Percentiles rank a stretch among this genome's conserved stretches.
phyloP scores from a whole-genome alignment of 306 rosid species.

The Lathyrus aphaca region DNA sequence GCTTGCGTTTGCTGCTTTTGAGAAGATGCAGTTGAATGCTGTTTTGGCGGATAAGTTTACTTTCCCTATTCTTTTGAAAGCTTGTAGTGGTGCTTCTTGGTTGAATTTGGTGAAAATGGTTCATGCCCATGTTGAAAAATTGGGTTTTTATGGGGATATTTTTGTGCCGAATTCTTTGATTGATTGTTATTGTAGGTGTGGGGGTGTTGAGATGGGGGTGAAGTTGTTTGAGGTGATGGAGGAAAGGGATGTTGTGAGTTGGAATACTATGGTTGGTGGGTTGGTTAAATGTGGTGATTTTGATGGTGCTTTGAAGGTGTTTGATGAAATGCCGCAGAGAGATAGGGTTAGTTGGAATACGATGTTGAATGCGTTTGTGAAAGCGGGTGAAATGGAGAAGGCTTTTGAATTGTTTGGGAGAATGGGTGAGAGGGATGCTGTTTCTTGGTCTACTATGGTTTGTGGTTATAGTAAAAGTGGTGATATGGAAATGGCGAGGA shows the following conservation, averaged over 20 bases:
- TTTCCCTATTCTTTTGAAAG: conserved; percentile 59
- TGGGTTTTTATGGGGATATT: conserved; percentile 60
- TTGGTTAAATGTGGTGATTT: conserved; percentile 52
- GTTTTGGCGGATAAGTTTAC: conserved; percentile 66
- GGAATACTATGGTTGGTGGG: conserved; percentile 77
- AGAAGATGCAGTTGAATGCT: conserved; percentile 55
- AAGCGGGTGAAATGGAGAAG: conserved; percentile 63
- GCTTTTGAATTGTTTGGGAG: conserved; percentile 67
- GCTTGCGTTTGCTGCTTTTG: conserved; percentile 52
- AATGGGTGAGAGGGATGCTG: conserved; percentile 75
- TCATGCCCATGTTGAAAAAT: conserved; percentile 66
- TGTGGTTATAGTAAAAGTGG: conserved; percentile 68
- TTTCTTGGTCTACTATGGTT: conserved; percentile 80
- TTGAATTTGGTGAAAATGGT: conserved; percentile 57
- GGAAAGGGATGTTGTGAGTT: conserved; percentile 62
- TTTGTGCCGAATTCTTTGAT: conserved; percentile 74
- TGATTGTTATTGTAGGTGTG: conserved; percentile 65
- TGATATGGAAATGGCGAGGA: conserved; percentile 76
- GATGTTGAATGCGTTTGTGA: conserved; percentile 67
- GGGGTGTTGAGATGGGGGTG: conserved; percentile 50
- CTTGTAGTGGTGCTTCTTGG: conserved; percentile 49
- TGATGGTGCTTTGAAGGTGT: conserved; percentile 56
- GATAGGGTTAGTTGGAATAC: conserved; percentile 89
- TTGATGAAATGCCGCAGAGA: conserved; percentile 73
- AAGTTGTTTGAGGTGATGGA: conserved; percentile 56